Conservation (phyloP, 169 alveolate genomes). For the Babesia bigemina region DNA sequence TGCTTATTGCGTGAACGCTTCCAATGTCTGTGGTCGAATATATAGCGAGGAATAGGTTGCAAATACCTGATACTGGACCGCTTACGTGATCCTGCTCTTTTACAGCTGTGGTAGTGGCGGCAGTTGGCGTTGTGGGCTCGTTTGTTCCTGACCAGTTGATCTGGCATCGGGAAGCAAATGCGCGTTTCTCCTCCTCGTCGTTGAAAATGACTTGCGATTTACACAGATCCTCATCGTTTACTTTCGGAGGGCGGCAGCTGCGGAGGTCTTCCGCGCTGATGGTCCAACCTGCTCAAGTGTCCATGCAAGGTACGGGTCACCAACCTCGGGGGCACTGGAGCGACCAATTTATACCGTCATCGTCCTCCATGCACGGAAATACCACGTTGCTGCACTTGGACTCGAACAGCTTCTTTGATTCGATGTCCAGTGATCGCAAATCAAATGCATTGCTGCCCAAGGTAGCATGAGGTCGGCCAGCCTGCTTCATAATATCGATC, state of each 20-base stretch:
- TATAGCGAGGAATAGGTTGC: too few species aligned
- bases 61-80: slow-evolving; percentile 34
- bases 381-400: slow-evolving; percentile 52
- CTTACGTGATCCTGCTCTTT: slow-evolving; percentile 3
- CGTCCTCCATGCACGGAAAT: slow-evolving; percentile 51
- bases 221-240: slow-evolving; percentile 55
- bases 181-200: slow-evolving; percentile 59
- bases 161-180: slow-evolving; percentile 56
- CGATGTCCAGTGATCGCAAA: slow-evolving; percentile 30
- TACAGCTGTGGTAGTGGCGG: background rate
- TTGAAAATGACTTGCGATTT: slow-evolving; percentile 21
- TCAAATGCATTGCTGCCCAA: background rate
- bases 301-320: background rate
- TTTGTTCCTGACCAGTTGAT: slow-evolving; percentile 40
- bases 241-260: slow-evolving; percentile 29
- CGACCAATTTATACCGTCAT: slow-evolving; percentile 46
- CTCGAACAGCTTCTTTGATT: slow-evolving; percentile 43
- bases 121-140: background rate
- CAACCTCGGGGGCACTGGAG: slow-evolving; percentile 52
- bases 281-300: slow-evolving; percentile 15
- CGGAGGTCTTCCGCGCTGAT: slow-evolving; percentile 18
- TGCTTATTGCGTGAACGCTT: background rate
- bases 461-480: background rate
- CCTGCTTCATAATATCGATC: slow-evolving; percentile 14
- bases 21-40: slow-evolving; percentile 7